phyloP scores from a whole-genome alignment of 2,329 filamentous ascomycete species.

The Pseudocercospora pini-densiflorae region DNA sequence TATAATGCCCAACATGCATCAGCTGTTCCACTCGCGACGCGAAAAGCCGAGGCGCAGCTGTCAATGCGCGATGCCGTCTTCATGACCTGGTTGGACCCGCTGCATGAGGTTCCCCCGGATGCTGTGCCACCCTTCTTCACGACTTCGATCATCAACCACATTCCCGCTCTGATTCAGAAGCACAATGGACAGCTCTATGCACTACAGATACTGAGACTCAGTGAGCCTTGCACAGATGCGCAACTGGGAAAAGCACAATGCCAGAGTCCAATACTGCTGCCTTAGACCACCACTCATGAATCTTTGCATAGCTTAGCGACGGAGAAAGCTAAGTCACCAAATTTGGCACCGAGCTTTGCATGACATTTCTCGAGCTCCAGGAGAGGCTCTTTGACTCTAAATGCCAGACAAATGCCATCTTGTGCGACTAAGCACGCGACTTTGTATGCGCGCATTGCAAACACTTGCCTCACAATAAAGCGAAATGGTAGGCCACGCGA shows the following conservation, averaged over 20 bases:
- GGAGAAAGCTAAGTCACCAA: not conserved
- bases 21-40: not conserved
- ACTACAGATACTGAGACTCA: not conserved
- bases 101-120: slow-evolving; percentile 1
- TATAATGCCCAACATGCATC: not conserved
- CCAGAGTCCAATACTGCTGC: not conserved
- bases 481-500: not conserved
- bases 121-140: slow-evolving; percentile 6
- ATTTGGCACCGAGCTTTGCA: not conserved
- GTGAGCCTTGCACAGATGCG: not conserved
- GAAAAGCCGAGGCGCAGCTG: slow-evolving; percentile 4
- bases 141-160: slow-evolving; percentile 1
- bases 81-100: slow-evolving; percentile 14
- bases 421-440: slow-evolving; percentile 10
- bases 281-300: not conserved
- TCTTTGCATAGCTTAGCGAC: not conserved
- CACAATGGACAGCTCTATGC: not conserved
- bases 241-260: not conserved
- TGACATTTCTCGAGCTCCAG: slow-evolving; percentile 1
- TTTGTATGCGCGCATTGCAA: slow-evolving; percentile 8
- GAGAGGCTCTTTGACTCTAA: not conserved
- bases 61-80: slow-evolving; percentile 14
- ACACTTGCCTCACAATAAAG: slow-evolving; percentile 3
- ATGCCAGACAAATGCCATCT: slow-evolving; percentile 7
- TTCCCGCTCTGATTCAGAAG: not conserved